Percentiles rank a stretch among this genome's conserved stretches.
Evolutionary conservation across 352 stramenopile species (phyloP).

Genomic region (Pythium sp.): DNA sequence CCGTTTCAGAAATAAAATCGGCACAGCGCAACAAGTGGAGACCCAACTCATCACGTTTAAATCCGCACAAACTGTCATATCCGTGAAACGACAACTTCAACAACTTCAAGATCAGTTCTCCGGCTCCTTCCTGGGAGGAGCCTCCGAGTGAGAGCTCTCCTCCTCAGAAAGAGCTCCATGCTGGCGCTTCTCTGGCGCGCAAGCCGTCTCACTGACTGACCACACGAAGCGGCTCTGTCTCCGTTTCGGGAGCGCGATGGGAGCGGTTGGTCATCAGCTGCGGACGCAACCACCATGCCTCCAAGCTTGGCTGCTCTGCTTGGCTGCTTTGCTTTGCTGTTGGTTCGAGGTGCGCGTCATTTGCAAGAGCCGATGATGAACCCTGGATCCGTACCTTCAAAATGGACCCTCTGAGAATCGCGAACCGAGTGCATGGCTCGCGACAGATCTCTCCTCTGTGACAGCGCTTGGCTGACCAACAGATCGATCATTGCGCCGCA

Average conservation of each 20-base stretch:
- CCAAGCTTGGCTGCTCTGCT: no score
- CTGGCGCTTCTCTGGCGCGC: neutral
- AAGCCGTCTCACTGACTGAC: neutral
- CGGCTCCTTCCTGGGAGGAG: neutral
- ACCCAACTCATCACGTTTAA: neutral
- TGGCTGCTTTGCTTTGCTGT: neutral
- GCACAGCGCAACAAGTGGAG: neutral
- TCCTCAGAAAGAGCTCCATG: neutral
- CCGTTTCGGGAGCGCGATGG: slow-evolving; percentile 4
- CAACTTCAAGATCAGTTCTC: neutral
- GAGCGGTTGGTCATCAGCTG: neutral
- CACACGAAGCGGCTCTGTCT: slow-evolving; percentile 2
- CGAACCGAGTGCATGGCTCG: neutral
- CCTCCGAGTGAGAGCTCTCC: neutral
- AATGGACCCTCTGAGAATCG: neutral
- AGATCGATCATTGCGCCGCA: neutral
- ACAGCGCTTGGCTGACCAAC: neutral
- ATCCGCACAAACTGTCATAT: neutral
- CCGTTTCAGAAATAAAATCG: neutral
- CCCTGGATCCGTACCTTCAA: neutral
- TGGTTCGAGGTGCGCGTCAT: neutral
- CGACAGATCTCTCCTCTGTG: neutral
- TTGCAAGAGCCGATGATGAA: neutral
- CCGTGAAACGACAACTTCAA: neutral
- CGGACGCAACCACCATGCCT: neutral